phyloP scores from a whole-genome alignment of 2,329 filamentous ascomycete genomes.

The Alternaria sp. region DNA sequence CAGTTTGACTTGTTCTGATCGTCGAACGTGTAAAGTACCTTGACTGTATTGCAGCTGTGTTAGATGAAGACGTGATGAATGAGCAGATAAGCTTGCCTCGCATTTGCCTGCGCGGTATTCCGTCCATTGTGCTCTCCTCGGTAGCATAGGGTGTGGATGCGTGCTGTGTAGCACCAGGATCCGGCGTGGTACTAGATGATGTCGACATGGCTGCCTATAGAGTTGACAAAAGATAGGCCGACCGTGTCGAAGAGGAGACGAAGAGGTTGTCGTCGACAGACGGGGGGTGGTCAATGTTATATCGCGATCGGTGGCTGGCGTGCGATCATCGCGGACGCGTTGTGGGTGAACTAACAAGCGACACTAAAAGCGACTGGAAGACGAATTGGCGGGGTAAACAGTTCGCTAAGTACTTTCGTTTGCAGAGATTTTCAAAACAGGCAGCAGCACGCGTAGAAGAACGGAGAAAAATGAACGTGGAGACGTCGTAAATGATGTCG shows the following conservation, averaged over 20 bases:
- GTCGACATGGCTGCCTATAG: slow-evolving; percentile 47
- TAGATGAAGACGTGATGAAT: slow-evolving; percentile 25
- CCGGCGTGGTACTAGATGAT: slow-evolving; percentile 34
- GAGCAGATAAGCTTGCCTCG: slow-evolving; percentile 51
- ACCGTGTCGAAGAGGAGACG: slow-evolving; percentile 29
- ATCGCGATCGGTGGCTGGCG: slow-evolving; percentile 49
- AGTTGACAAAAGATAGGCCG: slow-evolving; percentile 25
- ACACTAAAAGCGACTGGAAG: slow-evolving; percentile 15
- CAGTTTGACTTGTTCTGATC: slow-evolving; percentile 87
- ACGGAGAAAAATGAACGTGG: slow-evolving; percentile 25
- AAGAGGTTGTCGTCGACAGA: slow-evolving; percentile 29
- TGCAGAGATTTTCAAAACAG: slow-evolving; percentile 15
- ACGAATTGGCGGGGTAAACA: slow-evolving; percentile 20
- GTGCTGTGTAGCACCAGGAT: slow-evolving; percentile 36
- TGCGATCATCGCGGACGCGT: slow-evolving; percentile 50
- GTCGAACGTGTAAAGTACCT: slow-evolving; percentile 97
- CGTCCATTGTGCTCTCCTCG: slow-evolving; percentile 39
- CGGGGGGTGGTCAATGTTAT: slow-evolving; percentile 39
- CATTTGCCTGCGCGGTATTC: slow-evolving; percentile 56
- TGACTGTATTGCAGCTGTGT: slow-evolving; percentile 67
- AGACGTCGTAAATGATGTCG: slow-evolving; percentile 23
- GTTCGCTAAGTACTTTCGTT: slow-evolving; percentile 12
- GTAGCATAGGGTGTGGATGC: slow-evolving; percentile 28
- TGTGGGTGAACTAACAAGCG: slow-evolving; percentile 30
- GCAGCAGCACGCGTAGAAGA: slow-evolving; percentile 28